Evolutionary conservation across 1,284 basidiomycete genomes (phyloP), one percentile per base, ranked within the genome.

Genomic region (Coniferiporia sulphurascens): DNA sequence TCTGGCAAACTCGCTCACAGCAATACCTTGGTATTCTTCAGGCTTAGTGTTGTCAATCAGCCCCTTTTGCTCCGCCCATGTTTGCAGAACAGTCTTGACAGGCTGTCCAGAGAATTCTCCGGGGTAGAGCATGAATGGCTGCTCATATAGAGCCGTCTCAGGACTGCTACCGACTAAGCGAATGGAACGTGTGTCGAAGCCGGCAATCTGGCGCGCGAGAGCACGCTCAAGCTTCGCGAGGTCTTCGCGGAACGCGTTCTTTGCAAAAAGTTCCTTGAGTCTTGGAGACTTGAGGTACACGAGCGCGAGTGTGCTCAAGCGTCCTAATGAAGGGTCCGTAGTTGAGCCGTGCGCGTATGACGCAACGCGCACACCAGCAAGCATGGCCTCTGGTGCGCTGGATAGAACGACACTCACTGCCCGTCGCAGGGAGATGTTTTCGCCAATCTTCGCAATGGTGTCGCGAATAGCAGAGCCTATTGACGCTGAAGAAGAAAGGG

Each of bases 391-490:
- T 15, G 77, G 67, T 8, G 71, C 65, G 1, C 70, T 69, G 15
- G 75, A 75, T 48, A 86, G 82, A n/a, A 86, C 81, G 61, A 95
- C 80, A 2, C 85, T 77, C 19, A 83, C 76, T 0, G 87, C 95
- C 55, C 95, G 82, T 52, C 86, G 80, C 17, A 98, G 75, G 6
- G 83, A 80, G 62, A 98, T 85, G 69, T 95, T 96, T 71, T 98
- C 95, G 48, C 95, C 95, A 13, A 96, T 85, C 67, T 91, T 89
- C 19, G 89, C 82, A 59, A 96, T 87, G 22, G 89, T 76, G 63
- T 93, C 85, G 34, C 86, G 84, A 65, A 98, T 89, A 35, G 91
- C 85, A 58, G 79, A 78, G 34, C 79, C 78, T n/a, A 96, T 84
- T 1, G 73, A 68, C 52, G 53, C 48, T 59, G 60, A 36, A 45